Conservation (phyloP, 352 stramenopile species). For the Globisporangium radiosum region DNA sequence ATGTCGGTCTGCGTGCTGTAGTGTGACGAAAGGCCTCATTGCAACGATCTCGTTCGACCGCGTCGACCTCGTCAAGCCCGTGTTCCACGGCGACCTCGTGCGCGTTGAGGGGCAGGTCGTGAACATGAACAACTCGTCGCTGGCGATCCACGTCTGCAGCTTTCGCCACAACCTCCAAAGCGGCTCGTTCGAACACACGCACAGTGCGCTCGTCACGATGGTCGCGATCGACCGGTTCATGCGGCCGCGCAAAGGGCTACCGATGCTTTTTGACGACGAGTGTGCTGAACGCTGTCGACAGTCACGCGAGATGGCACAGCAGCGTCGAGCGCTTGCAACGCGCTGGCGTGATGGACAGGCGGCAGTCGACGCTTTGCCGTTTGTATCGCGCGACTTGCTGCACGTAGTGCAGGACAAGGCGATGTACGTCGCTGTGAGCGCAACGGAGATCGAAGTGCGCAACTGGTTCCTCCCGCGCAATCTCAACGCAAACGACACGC, state of each 20-base stretch:
- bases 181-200: constrained; percentile 36
- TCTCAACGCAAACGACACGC: constrained; percentile 63
- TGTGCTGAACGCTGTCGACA: constrained; percentile 16
- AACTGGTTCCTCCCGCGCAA: constrained; percentile 68
- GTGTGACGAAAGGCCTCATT: constrained; percentile 25
- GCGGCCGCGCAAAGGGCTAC: constrained; percentile 24
- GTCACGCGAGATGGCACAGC: constrained; percentile 17
- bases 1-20: background rate
- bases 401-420: constrained; percentile 6
- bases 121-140: constrained; percentile 32
- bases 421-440: constrained; percentile 34
- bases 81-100: constrained; percentile 46
- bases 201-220: constrained; percentile 46
- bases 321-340: constrained; percentile 31
- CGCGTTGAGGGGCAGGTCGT: constrained; percentile 40
- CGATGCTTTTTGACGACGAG: constrained; percentile 32
- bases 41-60: constrained; percentile 52
- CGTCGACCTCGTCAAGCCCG: constrained; percentile 44
- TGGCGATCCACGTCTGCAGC: constrained; percentile 39
- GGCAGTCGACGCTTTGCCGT: constrained; percentile 33
- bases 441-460: constrained; percentile 61
- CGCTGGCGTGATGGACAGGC: constrained; percentile 39
- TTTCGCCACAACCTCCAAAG: constrained; percentile 33
- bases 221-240: constrained; percentile 46
- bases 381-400: constrained; percentile 4